Evolutionary conservation across 2,329 filamentous ascomycete genomes (phyloP).

Genomic region (Colletotrichum sp.): DNA sequence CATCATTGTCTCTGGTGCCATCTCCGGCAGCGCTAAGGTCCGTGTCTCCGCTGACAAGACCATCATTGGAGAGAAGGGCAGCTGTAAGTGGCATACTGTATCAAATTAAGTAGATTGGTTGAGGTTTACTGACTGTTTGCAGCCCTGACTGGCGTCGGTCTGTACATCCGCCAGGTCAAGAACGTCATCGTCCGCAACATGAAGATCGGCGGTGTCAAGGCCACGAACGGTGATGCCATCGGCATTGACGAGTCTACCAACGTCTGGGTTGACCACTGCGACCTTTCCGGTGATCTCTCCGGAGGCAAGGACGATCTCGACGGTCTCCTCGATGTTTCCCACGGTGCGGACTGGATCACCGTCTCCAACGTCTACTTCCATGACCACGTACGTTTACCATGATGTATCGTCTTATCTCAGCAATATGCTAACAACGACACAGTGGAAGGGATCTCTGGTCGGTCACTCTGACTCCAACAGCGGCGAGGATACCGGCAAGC

Average conservation of each 20-base stretch:
- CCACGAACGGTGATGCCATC: conserved; percentile 59
- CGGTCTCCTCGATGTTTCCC: conserved; percentile 48
- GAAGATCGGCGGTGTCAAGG: conserved; percentile 52
- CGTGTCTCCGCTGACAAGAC: conserved; percentile 45
- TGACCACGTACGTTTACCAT: conserved; percentile 37
- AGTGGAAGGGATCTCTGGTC: conserved; percentile 61
- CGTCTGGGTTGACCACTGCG: conserved; percentile 53
- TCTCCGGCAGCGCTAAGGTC: conserved; percentile 27
- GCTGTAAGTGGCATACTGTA: conserved; percentile 6
- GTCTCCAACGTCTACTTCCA: conserved; percentile 47
- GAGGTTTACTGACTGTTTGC: neutral
- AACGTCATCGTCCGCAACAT: conserved; percentile 66
- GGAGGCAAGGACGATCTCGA: conserved; percentile 49
- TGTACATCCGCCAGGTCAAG: conserved; percentile 52
- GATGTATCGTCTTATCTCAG: accelerated
- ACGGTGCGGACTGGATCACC: conserved; percentile 48
- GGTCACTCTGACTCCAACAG: conserved; percentile 66
- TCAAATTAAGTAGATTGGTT: accelerated
- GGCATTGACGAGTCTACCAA: conserved; percentile 52
- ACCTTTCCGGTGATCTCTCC: conserved; percentile 38
- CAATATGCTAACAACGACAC: conserved; percentile 39
- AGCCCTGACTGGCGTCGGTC: conserved; percentile 48
- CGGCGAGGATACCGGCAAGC: conserved; percentile 61
- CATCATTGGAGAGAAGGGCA: conserved; percentile 39
- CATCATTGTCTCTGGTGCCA: conserved; percentile 32